Conservation (phyloP, 164 flowering plant species). For the Tetrastigma voinierianum region DNA sequence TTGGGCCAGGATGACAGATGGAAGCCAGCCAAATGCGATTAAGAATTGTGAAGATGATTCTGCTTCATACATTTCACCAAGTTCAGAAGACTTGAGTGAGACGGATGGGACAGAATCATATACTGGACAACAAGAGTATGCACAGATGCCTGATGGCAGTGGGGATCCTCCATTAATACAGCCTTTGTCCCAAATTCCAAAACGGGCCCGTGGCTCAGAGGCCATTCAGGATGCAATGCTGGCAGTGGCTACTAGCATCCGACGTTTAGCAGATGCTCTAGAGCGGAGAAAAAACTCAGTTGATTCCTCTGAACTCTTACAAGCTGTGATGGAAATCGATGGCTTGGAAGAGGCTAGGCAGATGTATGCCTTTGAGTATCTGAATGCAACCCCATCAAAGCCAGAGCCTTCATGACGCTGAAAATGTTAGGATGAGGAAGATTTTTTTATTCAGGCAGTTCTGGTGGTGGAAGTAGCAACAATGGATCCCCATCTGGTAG, state of each 20-base stretch:
- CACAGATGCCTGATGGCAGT: constrained; percentile 21
- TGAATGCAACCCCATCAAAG: constrained; percentile 44
- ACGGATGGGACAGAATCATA: constrained; percentile 42
- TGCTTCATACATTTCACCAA: constrained; percentile 30
- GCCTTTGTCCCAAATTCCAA: constrained; percentile 26
- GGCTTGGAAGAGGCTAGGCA: constrained; percentile 39
- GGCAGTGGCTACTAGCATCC: constrained; percentile 38
- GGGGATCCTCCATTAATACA: constrained; percentile 28
- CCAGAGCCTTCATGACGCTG: constrained; percentile 41
- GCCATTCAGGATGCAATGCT: constrained; percentile 37
- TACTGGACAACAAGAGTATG: constrained; percentile 22
- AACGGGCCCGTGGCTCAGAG: constrained; percentile 31
- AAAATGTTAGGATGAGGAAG: constrained; percentile 35
- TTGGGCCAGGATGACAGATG: constrained; percentile 33
- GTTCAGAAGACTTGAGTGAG: constrained; percentile 34
- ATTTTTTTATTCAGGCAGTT: constrained; percentile 33
- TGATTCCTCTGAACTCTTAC: constrained; percentile 29
- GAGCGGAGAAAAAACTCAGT: constrained; percentile 24
- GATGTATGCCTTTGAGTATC: constrained; percentile 42
- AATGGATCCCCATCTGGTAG: not conserved
- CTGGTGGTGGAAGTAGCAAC: constrained; percentile 46
- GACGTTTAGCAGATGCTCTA: constrained; percentile 38
- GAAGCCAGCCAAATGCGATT: constrained; percentile 12
- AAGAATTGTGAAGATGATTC: constrained; percentile 31
- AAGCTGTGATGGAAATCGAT: constrained; percentile 45